A percentile compares a stretch with the other conserved stretches of the same genome.
These are phyloP conservation scores for Cudoniella acicularis DNA, from an alignment of 495 filamentous ascomycete genomes.

Conservation along the genomic window DNA sequence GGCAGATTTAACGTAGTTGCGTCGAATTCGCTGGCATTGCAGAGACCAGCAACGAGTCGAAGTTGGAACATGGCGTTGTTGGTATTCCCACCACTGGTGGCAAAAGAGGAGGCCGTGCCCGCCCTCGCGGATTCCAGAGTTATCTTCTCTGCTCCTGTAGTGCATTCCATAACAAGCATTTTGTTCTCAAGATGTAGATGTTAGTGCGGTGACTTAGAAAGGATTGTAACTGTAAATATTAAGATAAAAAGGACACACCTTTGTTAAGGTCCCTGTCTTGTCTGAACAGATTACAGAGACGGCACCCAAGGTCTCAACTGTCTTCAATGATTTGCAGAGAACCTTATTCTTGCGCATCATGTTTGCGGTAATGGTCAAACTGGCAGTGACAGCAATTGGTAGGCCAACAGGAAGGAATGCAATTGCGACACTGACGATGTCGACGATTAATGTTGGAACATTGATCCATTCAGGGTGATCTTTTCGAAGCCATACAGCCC, in stretches of 20 bases:
- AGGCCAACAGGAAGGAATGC: slow-evolving; percentile 73
- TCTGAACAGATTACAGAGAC: slow-evolving; percentile 58
- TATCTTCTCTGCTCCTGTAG: slow-evolving; percentile 38
- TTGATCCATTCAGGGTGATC: slow-evolving; percentile 62
- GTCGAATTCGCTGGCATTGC: slow-evolving; percentile 70
- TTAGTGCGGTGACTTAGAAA: slow-evolving; percentile 36
- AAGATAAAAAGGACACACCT: slow-evolving; percentile 16
- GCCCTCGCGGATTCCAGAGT: slow-evolving; percentile 38
- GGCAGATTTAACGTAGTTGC: slow-evolving; percentile 50
- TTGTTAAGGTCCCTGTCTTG: slow-evolving; percentile 46
- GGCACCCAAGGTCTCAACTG: slow-evolving; percentile 63
- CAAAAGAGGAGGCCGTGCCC: slow-evolving; percentile 24
- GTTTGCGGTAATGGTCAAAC: slow-evolving; percentile 40
- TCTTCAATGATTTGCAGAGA: slow-evolving; percentile 30
- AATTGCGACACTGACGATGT: slow-evolving; percentile 63
- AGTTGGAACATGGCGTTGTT: slow-evolving; percentile 41
- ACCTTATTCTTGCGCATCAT: slow-evolving; percentile 35
- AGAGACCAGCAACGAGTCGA: slow-evolving; percentile 51
- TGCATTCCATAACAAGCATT: slow-evolving; percentile 56
- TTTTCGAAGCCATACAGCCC: slow-evolving; percentile 60
- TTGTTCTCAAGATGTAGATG: slow-evolving; percentile 40
- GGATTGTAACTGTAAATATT: no score
- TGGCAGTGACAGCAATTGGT: slow-evolving; percentile 61
- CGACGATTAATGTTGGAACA: slow-evolving; percentile 62
- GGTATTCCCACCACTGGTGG: slow-evolving; percentile 20